Evolutionary conservation across 2,329 filamentous ascomycete genomes (phyloP).

Genomic region (Penicillium capsulatum): DNA sequence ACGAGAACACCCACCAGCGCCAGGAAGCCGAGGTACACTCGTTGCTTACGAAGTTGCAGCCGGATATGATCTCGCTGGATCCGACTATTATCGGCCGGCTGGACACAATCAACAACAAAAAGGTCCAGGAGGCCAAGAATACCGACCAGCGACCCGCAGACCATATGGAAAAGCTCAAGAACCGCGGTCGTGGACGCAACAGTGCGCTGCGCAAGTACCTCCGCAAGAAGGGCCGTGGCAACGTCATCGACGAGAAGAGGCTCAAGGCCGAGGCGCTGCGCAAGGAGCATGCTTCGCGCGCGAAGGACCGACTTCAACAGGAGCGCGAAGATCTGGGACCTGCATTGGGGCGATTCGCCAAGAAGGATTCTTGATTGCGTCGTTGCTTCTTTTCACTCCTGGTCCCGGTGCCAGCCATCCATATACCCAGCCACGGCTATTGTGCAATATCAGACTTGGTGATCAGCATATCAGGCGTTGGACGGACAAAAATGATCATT

Average conservation of each 20-base stretch:
- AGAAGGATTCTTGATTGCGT: slow-evolving; percentile 49
- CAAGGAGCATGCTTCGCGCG: slow-evolving; percentile 62
- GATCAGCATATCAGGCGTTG: slow-evolving; percentile 28
- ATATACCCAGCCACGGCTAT: slow-evolving; percentile 26
- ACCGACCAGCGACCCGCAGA: slow-evolving; percentile 67
- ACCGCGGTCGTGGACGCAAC: slow-evolving; percentile 83
- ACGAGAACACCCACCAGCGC: slow-evolving; percentile 86
- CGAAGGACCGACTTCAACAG: slow-evolving; percentile 62
- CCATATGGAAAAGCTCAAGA: slow-evolving; percentile 58
- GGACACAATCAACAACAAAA: slow-evolving; percentile 73
- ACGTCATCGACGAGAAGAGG: slow-evolving; percentile 93
- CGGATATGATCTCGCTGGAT: slow-evolving; percentile 94
- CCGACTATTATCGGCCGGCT: slow-evolving; percentile 87
- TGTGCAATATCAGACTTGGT: slow-evolving; percentile 19
- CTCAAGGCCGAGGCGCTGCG: slow-evolving; percentile 79
- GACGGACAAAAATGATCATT: slow-evolving; percentile 11
- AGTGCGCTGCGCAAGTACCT: slow-evolving; percentile 82
- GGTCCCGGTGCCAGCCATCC: slow-evolving; percentile 11
- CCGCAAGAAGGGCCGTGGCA: slow-evolving; percentile 86
- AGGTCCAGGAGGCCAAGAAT: slow-evolving; percentile 71
- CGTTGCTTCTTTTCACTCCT: slow-evolving; percentile 10
- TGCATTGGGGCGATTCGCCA: slow-evolving; percentile 78
- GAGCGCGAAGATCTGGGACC: slow-evolving; percentile 76
- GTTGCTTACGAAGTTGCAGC: slow-evolving; percentile 88
- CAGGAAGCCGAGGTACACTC: slow-evolving; percentile 87